Percentiles rank a stretch among this genome's conserved stretches.
Conservation (phyloP, 176 grass and related monocot species). For the Oryza longistaminata region DNA sequence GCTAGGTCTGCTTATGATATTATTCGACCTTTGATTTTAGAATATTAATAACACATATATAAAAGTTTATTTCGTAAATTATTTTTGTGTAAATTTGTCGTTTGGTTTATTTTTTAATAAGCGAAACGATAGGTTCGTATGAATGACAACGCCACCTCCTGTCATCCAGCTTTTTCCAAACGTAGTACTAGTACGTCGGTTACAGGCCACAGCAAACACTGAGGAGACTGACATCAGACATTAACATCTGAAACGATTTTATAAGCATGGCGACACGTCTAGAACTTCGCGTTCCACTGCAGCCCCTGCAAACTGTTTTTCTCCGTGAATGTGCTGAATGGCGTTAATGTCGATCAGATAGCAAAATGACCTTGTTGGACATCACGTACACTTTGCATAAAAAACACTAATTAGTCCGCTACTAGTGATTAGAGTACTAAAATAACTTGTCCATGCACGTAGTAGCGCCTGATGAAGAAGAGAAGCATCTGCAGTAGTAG, state of each 20-base stretch:
- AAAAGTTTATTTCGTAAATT: too few relatives aligned
- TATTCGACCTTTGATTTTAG: too few relatives aligned
- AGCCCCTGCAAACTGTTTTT: conserved; percentile 41
- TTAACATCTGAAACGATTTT: conserved; percentile 65
- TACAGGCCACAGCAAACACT: conserved; percentile 28
- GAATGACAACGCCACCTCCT: not conserved
- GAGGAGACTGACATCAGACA: conserved; percentile 49
- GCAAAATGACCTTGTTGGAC: not conserved
- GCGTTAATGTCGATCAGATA: conserved; percentile 26
- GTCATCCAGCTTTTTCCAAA: not conserved
- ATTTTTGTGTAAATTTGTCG: too few relatives aligned
- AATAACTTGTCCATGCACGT: conserved; percentile 5
- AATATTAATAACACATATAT: too few relatives aligned
- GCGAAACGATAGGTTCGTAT: not conserved
- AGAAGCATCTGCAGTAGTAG: conserved; percentile 52
- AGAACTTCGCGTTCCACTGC: conserved; percentile 47
- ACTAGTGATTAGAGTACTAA: not conserved
- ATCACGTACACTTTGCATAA: not conserved
- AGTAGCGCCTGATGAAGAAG: not conserved
- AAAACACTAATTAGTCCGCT: not conserved
- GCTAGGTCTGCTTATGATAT: too few relatives aligned
- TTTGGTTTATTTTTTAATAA: too few relatives aligned
- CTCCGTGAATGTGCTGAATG: conserved; percentile 40
- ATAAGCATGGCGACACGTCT: conserved; percentile 56
- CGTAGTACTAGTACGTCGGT: not conserved